Conservation (phyloP, 2,329 filamentous ascomycete species). For the Colletotrichum paranaense region DNA sequence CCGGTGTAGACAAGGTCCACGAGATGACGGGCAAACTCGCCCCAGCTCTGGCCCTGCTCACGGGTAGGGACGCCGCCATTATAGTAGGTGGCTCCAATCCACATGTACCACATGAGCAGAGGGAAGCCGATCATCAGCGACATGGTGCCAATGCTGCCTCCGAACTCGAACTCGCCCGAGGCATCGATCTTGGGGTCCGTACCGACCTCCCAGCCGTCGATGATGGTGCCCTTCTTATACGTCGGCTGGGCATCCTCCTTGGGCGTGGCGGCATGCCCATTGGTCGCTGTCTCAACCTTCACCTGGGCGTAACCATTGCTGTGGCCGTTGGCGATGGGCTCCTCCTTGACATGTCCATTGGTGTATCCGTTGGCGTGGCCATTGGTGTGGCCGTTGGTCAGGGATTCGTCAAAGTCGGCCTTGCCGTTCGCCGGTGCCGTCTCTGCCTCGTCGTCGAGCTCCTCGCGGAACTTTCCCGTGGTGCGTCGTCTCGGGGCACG, state of each 20-base stretch:
- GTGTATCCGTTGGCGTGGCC: constrained; percentile 43
- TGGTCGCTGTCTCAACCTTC: constrained; percentile 25
- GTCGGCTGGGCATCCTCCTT: constrained; percentile 16
- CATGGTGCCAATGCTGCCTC: constrained; percentile 77
- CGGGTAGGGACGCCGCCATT: constrained; percentile 79
- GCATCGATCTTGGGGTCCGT: constrained; percentile 72
- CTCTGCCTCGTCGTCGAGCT: constrained; percentile 54
- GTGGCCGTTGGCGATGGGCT: constrained; percentile 32
- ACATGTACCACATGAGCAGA: constrained; percentile 95
- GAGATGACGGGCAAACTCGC: constrained; percentile 76
- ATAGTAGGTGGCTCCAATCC: constrained; percentile 90
- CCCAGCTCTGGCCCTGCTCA: constrained; percentile 68
- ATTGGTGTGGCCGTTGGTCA: constrained; percentile 38
- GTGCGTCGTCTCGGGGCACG: constrained; percentile 57
- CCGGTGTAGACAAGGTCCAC: constrained; percentile 78
- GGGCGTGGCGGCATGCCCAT: constrained; percentile 31
- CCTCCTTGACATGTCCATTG: constrained; percentile 41
- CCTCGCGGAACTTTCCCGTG: constrained; percentile 61
- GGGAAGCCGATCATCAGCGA: constrained; percentile 90
- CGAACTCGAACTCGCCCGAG: constrained; percentile 81
- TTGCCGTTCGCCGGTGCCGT: constrained; percentile 44
- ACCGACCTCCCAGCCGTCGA: constrained; percentile 70
- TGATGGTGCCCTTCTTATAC: constrained; percentile 41
- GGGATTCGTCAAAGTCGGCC: neutral
- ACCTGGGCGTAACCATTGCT: constrained; percentile 33